A percentile compares a stretch with the other conserved stretches of the same genome.
phyloP scores from a whole-genome alignment of 306 rosid species.

The Cucurbita pepo region DNA sequence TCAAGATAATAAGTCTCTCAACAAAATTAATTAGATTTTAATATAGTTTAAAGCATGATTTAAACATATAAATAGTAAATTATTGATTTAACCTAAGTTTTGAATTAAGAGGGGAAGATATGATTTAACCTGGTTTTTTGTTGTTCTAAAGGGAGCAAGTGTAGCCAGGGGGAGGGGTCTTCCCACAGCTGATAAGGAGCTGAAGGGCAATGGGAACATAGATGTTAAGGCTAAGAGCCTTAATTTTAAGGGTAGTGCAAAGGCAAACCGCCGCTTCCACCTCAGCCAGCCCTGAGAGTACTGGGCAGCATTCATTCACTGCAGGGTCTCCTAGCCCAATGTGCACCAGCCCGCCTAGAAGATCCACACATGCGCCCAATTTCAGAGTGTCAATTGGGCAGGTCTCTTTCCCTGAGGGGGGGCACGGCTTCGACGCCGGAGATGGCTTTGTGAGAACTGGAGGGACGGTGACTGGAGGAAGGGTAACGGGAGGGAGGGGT shows the following conservation, averaged over 20 bases:
- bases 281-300: conserved; percentile 58
- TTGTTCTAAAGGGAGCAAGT: conserved; percentile 61
- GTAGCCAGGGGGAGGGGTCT: conserved; percentile 90
- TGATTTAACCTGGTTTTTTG: conserved; percentile 16
- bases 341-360: conserved; percentile 65
- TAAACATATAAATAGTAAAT: no score
- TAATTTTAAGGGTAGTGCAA: conserved; percentile 78
- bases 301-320: conserved; percentile 65
- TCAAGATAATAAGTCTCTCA: background rate
- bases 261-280: conserved; percentile 80
- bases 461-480: background rate
- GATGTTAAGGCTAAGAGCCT: conserved; percentile 69
- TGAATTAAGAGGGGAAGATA: background rate
- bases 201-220: conserved; percentile 81
- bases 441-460: background rate
- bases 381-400: conserved; percentile 86
- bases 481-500: background rate
- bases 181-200: conserved; percentile 82
- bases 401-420: conserved; percentile 28
- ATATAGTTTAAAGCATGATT: no score
- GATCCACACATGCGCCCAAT: conserved; percentile 73
- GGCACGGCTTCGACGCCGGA: conserved; percentile 19
- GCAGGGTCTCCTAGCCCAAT: conserved; percentile 65
- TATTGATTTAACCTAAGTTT: no score
- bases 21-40: no score